phyloP scores from a whole-genome alignment of 2,329 filamentous ascomycete species.

The Colletotrichum acutatum region DNA sequence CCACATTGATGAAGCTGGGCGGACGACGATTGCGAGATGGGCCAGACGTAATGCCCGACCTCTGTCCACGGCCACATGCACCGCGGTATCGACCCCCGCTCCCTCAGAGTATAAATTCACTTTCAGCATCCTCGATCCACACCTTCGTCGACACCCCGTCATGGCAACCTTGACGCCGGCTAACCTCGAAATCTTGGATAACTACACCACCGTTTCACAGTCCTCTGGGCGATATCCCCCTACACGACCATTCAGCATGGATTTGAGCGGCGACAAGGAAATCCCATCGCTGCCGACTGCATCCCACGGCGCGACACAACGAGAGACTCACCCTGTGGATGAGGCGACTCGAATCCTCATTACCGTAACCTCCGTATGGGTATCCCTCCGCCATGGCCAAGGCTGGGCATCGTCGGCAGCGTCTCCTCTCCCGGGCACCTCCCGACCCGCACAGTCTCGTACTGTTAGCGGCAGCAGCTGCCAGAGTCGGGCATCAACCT shows the following conservation, averaged over 20 bases:
- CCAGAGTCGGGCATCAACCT: constrained; percentile 27
- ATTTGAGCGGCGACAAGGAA: constrained; percentile 32
- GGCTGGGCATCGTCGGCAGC: constrained; percentile 34
- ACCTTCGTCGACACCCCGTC: constrained; percentile 77
- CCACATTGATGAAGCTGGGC: constrained; percentile 66
- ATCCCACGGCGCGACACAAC: constrained; percentile 7
- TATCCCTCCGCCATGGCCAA: constrained; percentile 38
- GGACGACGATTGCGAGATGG: constrained; percentile 74
- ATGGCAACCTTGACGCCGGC: constrained; percentile 74
- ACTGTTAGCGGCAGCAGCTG: constrained; percentile 16
- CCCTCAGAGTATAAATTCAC: constrained; percentile 69
- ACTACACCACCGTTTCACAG: constrained; percentile 68
- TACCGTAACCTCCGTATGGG: constrained; percentile 40
- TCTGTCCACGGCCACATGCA: constrained; percentile 38
- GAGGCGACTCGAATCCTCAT: constrained; percentile 38
- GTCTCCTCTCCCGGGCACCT: constrained; percentile 1
- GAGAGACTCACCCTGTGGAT: constrained; percentile 37
- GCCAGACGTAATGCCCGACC: constrained; percentile 58
- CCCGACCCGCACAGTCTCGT: constrained; percentile 16
- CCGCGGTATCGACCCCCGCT: constrained; percentile 38
- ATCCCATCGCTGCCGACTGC: constrained; percentile 2
- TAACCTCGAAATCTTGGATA: constrained; percentile 76
- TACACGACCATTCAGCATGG: constrained; percentile 46
- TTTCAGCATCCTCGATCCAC: constrained; percentile 80
- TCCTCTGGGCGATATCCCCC: constrained; percentile 61